Conservation (phyloP, 768 basidiomycete genomes). For the Holtermannia corniformis region DNA sequence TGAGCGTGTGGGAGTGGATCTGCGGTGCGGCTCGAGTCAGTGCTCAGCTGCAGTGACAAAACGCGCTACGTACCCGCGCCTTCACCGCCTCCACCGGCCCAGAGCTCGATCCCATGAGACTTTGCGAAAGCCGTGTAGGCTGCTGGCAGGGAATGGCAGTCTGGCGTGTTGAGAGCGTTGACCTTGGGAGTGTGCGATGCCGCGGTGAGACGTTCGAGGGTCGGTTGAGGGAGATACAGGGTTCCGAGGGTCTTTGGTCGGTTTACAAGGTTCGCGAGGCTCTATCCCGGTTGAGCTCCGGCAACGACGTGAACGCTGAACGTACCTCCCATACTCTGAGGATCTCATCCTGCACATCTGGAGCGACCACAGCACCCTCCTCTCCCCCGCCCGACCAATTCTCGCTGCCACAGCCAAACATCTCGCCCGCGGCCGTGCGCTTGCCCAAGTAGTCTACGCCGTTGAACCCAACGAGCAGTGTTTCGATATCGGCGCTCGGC, state of each 20-base stretch:
- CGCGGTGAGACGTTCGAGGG: constrained; percentile 5
- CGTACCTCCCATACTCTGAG: constrained; percentile 15
- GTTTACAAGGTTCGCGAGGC: not conserved
- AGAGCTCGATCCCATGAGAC: constrained; percentile 28
- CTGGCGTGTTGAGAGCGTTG: constrained; percentile 39
- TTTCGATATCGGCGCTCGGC: constrained; percentile 14
- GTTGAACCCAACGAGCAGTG: constrained; percentile 34
- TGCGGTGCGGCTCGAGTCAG: too few species aligned
- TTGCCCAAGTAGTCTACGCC: constrained; percentile 37
- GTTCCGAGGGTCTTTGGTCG: constrained; percentile 24
- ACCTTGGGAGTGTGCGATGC: constrained; percentile 7
- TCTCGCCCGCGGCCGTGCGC: constrained; percentile 18
- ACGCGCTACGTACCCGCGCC: constrained; percentile 18
- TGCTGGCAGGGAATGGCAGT: constrained; percentile 37
- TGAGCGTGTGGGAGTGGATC: constrained; percentile 35
- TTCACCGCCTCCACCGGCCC: constrained; percentile 40
- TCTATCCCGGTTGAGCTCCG: not conserved
- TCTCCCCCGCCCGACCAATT: constrained; percentile 9
- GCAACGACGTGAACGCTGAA: not conserved
- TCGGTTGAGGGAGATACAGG: constrained; percentile 26
- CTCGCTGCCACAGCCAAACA: constrained; percentile 31
- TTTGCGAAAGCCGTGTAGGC: constrained; percentile 31
- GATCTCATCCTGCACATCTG: constrained; percentile 15
- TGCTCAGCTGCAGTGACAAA: not conserved
- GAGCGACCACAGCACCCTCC: constrained; percentile 10